Evolutionary conservation across 306 rosid species (phyloP).

Genomic region (Corylus americana): DNA sequence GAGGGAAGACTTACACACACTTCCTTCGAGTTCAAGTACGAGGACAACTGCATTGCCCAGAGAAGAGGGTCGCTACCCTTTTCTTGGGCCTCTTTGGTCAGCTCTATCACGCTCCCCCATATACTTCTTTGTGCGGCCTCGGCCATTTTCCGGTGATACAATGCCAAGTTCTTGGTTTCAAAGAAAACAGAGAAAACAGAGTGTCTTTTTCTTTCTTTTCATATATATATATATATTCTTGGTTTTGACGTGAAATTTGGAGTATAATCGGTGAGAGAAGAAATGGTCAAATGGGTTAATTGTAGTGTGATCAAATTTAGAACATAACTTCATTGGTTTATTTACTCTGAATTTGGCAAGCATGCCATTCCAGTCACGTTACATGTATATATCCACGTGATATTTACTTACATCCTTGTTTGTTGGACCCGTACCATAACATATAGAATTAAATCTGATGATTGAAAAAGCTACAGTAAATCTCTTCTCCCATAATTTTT

Average conservation of each 20-base stretch:
- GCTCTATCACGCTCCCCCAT: constrained; percentile 63
- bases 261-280: background rate
- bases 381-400: too few relatives aligned
- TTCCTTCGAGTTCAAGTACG: constrained; percentile 69
- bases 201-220: background rate
- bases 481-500: too few relatives aligned
- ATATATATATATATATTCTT: background rate
- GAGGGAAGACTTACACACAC: constrained; percentile 72
- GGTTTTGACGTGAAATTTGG: background rate
- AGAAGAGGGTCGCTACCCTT: constrained; percentile 77
- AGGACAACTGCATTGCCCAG: constrained; percentile 80
- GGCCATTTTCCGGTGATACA: constrained; percentile 35
- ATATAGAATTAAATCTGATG: too few relatives aligned
- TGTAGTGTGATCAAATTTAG: background rate
- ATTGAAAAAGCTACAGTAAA: too few relatives aligned
- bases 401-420: too few relatives aligned
- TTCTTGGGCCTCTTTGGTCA: constrained; percentile 78
- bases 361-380: background rate
- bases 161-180: background rate
- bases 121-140: constrained; percentile 27
- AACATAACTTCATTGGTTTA: too few relatives aligned
- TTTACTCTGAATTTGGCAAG: too few relatives aligned
- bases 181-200: background rate
- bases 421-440: too few relatives aligned
- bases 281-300: background rate